Evolutionary conservation across 306 rosid genomes (phyloP).

Genomic region (Ormosia semicastrata): DNA sequence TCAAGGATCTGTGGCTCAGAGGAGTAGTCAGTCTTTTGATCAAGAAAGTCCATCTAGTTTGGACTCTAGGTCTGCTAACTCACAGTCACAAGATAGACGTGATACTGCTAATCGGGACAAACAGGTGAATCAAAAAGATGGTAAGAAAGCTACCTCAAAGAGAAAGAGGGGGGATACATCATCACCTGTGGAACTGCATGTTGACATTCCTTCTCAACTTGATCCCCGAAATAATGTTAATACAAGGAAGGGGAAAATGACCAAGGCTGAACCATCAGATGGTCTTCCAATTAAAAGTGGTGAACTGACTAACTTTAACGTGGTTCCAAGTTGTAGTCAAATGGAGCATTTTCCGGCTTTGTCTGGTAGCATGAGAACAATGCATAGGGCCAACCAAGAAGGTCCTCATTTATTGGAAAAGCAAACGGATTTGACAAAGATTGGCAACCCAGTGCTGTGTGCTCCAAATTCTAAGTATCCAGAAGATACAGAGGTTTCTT

Average conservation of each 20-base stretch:
- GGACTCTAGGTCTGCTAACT: slow-evolving; percentile 99
- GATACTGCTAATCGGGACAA: slow-evolving; percentile 68
- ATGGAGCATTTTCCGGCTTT: slow-evolving; percentile 46
- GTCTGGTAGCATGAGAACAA: slow-evolving; percentile 53
- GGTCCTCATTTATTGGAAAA: too few relatives aligned
- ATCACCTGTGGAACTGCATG: slow-evolving; percentile 56
- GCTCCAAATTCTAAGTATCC: too few relatives aligned
- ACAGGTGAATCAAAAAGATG: slow-evolving; percentile 68
- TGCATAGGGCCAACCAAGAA: slow-evolving; percentile 59
- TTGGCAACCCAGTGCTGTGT: too few relatives aligned
- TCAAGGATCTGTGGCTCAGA: slow-evolving; percentile 84
- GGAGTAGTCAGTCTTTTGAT: slow-evolving; percentile 87
- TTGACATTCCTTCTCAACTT: slow-evolving; percentile 61
- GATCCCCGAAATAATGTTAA: slow-evolving; percentile 61
- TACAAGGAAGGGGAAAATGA: slow-evolving; percentile 80
- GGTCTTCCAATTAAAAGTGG: slow-evolving; percentile 65
- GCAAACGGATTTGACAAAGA: too few relatives aligned
- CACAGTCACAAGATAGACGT: slow-evolving; percentile 92
- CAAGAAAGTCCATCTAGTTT: slow-evolving; percentile 97
- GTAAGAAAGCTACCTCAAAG: slow-evolving; percentile 67
- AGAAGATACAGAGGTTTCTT: slow-evolving; percentile 26
- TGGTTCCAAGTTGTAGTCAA: slow-evolving; percentile 47
- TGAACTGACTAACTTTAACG: slow-evolving; percentile 50
- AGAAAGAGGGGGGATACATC: slow-evolving; percentile 91
- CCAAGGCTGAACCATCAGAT: slow-evolving; percentile 64